A percentile compares a stretch with the other conserved stretches of the same genome.
Conservation (phyloP, 306 rosid species). For the Quillaja saponaria region DNA sequence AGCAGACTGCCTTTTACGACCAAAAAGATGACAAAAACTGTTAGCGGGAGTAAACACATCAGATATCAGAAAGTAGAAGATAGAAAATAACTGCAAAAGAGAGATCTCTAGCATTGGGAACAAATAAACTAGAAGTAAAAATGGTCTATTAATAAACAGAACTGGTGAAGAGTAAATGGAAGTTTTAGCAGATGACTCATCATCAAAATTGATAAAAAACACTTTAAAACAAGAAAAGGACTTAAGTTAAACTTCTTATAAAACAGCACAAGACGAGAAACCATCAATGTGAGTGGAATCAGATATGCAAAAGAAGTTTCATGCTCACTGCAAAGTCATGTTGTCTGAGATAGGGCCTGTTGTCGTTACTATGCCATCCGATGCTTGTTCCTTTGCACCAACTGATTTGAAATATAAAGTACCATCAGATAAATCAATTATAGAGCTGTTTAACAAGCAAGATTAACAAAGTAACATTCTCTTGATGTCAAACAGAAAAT, state of each 20-base stretch:
- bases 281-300: neutral
- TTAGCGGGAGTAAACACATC: slow-evolving; percentile 27
- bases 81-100: neutral
- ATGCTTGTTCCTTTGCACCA: slow-evolving; percentile 87
- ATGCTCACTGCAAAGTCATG: slow-evolving; percentile 74
- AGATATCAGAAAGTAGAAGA: neutral
- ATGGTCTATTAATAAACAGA: neutral
- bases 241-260: neutral
- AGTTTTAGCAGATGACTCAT: neutral
- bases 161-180: neutral
- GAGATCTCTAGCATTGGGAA: neutral
- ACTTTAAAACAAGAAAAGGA: neutral
- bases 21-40: slow-evolving; percentile 29
- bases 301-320: slow-evolving; percentile 6
- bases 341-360: slow-evolving; percentile 80
- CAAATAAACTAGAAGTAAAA: neutral
- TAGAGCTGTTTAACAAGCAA: no score
- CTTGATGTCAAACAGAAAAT: no score
- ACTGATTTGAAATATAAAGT: slow-evolving; percentile 42
- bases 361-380: slow-evolving; percentile 98
- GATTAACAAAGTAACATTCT: no score
- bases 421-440: slow-evolving; percentile 13
- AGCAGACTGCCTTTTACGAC: slow-evolving; percentile 79
- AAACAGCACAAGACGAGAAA: neutral
- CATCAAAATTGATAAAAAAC: neutral